Base-by-base conservation (phyloP, 2,329 filamentous ascomycete species). In the Orbilia oligospora region DNA sequence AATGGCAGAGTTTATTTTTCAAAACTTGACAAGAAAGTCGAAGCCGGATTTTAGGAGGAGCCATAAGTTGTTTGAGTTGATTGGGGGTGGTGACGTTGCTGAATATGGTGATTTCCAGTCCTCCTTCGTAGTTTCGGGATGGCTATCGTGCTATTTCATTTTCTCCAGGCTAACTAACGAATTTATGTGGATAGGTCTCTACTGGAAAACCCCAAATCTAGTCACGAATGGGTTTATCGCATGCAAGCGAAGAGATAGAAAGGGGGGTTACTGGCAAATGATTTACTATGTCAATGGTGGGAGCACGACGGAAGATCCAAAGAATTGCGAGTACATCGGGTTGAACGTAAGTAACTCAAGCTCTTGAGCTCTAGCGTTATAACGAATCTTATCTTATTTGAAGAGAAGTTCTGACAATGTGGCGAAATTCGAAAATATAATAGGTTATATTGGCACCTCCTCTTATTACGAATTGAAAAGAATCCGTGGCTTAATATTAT, bases 181-280 rank as follows among this genome's bases (percentile, higher is more conserved):
- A 14, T 10, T 38, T 16, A 18, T 68, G 41, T 41, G 12, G 38
- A 3, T 27, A 77, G 73, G 67, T n/a, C 36, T 77, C 22, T 77
- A 77, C 24, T 71, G 6, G 41, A 27, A 63, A 24, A 61, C 68
- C 2, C 73, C 73, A 4, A 71, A 77, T 58, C 12, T 67, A 3
- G 73, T 77, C 2, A 22, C 30, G 3, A 77, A 68, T 51, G 73
- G 73, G 3, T 77, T 77, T 20, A 77, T 77, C 27, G 73, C 73
- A 10, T 77, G 73, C 30, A 65, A 46, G 51, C 58, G 61, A 16
- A 67, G 24, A 14, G 73, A 77, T 30, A 71, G 24, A 3, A 66
- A 53, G 12, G 73, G 73, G 0, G 51, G 38, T 16, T 77, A 71
- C 18, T 77, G 73, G 73, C 73, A 77, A n/a, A 71, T 77, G 58